Base-by-base conservation (phyloP, 2,329 filamentous ascomycete species). In the Macrophomina pseudophaseolina region DNA sequence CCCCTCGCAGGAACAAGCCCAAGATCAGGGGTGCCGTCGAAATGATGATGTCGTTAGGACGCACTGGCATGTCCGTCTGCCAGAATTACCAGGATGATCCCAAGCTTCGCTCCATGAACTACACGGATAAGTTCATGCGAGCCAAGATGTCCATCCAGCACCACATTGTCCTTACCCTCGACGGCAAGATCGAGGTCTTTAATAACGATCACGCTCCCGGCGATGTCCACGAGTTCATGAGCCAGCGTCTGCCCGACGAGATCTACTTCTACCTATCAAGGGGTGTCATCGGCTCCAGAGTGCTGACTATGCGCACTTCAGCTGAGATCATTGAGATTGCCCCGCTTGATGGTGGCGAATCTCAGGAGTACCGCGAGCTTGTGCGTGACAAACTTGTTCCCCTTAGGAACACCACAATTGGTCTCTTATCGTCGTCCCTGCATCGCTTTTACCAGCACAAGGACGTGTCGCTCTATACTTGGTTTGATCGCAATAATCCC, bases 201-300 rank as follows among this genome's bases (percentile, higher is more conserved):
- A 89, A 94, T 72, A 86, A 84, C 65, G 90, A 92, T 7, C 85
- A 88, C 65, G 86, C 93, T 23, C 94, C 95, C 2, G 86, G 86
- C 53, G 94, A 98, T 75, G 90, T 95, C 70, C 92, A 96, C 75
- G 90, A 94, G 74, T 94, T 97, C 75, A 87, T 97, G 69, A 93
- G 93, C n/a, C 87, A 96, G 67, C 91, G 94, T 68, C 84, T 99
- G 5, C 93, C 95, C 0, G 89, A 93, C 48, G 95, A 99, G 79
- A 84, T 98, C 18, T 94, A 94, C 76, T 91, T 93, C 78, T 98
- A 98, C 77, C 84, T 97, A 59, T 93, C 93, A 67, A 89, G 87
- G 62, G 95, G 93, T 40, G 82, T 97, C 51, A 88, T 98, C 70
- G 88, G 92, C 33, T 85, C 93, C 30, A 88, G 92, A 56, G 84